A percentile compares a stretch with the other conserved stretches of the same genome.
phyloP scores from a whole-genome alignment of 2,329 filamentous ascomycete genomes.

The Arthrobotrys megalospora region DNA sequence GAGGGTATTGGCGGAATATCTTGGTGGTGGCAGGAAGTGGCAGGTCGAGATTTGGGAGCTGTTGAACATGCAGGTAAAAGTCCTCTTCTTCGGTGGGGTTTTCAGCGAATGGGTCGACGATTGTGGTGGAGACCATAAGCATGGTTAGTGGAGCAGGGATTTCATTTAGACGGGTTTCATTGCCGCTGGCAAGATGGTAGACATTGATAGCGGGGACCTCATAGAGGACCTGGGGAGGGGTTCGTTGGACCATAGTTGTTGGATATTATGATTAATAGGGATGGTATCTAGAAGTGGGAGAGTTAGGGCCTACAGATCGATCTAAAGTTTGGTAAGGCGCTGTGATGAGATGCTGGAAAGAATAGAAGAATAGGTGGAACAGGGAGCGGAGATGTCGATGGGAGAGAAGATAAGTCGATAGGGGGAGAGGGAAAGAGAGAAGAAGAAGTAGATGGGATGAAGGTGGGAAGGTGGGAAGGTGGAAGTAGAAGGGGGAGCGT shows the following conservation, averaged over 20 bases:
- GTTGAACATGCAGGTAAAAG: constrained; percentile 95
- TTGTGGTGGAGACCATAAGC: constrained; percentile 92
- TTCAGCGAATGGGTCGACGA: constrained; percentile 72
- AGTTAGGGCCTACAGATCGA: not conserved
- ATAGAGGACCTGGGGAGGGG: constrained; percentile 73
- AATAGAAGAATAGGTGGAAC: not conserved
- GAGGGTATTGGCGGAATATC: constrained; percentile 94
- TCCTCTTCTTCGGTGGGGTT: constrained; percentile 79
- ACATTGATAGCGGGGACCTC: constrained; percentile 88
- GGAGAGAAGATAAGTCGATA: not conserved
- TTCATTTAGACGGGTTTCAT: constrained; percentile 84
- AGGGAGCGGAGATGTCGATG: too few relatives aligned
- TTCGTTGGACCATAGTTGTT: constrained; percentile 54
- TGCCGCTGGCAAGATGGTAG: constrained; percentile 90
- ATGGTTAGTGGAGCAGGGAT: constrained; percentile 89
- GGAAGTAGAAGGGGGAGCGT: not conserved
- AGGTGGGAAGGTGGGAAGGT: not conserved
- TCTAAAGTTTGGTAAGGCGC: not conserved
- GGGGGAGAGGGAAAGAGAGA: not conserved
- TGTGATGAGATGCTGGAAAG: not conserved
- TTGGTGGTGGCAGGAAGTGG: constrained; percentile 95
- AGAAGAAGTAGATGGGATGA: not conserved
- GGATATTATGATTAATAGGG: constrained; percentile 4
- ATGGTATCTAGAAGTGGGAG: not conserved
- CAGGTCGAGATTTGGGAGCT: constrained; percentile 93